Conservation (phyloP, 768 basidiomycete species). For the Collybiopsis luxurians region DNA sequence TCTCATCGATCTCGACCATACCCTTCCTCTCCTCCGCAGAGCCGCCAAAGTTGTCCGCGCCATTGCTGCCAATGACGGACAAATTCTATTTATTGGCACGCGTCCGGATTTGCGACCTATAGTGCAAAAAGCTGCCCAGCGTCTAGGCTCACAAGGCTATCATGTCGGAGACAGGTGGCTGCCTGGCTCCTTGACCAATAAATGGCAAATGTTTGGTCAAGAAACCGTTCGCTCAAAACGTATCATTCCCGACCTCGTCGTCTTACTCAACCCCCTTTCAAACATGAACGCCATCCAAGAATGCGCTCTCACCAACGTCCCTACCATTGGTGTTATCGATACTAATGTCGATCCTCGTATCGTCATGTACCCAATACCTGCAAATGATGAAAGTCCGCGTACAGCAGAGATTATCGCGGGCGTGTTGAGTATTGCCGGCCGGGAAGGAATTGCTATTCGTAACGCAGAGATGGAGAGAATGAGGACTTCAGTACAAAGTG, state of each 20-base stretch:
- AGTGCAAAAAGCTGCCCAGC: constrained; percentile 75
- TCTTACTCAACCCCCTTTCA: constrained; percentile 87
- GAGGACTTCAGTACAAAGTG: constrained; percentile 18
- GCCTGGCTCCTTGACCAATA: constrained; percentile 94
- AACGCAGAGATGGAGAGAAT: constrained; percentile 26
- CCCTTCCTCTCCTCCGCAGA: constrained; percentile 86
- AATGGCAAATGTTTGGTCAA: constrained; percentile 66
- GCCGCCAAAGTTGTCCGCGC: constrained; percentile 86
- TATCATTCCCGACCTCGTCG: constrained; percentile 80
- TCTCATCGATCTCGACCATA: constrained; percentile 93
- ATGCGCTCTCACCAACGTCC: constrained; percentile 85
- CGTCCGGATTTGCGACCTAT: constrained; percentile 72
- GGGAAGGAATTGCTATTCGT: constrained; percentile 64
- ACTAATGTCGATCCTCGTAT: constrained; percentile 94
- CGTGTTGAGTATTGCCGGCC: constrained; percentile 83
- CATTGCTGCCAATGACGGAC: constrained; percentile 77
- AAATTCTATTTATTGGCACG: constrained; percentile 89
- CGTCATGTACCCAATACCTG: constrained; percentile 97
- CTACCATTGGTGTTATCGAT: constrained; percentile 93
- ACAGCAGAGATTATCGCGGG: constrained; percentile 91
- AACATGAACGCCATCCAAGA: constrained; percentile 88
- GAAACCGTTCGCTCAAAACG: constrained; percentile 50
- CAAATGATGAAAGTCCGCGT: constrained; percentile 93
- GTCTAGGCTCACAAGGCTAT: constrained; percentile 78
- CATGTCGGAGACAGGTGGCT: constrained; percentile 89